phyloP scores from a whole-genome alignment of 2,329 filamentous ascomycete genomes.

The Aspergillaceae sp. region DNA sequence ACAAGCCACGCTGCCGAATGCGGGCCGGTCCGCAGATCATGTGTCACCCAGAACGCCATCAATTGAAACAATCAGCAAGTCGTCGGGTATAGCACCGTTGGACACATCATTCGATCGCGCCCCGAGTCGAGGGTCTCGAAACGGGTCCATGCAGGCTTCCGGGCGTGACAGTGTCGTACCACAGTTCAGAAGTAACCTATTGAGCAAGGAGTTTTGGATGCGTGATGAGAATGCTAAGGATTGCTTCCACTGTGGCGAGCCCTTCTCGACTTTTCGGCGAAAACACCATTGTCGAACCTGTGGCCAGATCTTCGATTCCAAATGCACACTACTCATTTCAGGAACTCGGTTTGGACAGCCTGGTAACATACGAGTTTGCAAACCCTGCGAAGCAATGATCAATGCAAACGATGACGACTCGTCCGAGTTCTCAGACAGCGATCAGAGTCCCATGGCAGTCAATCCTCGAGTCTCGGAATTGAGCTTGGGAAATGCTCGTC shows the following conservation, averaged over 20 bases:
- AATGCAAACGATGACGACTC: conserved; percentile 83
- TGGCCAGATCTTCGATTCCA: conserved; percentile 97
- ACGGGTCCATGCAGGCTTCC: conserved; percentile 5
- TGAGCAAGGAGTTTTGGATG: conserved; percentile 99
- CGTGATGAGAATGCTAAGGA: conserved; percentile 96
- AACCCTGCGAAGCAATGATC: conserved; percentile 84
- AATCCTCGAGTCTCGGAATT: conserved; percentile 55
- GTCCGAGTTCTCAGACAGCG: conserved; percentile 78
- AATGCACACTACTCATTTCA: conserved; percentile 86
- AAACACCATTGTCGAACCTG: conserved; percentile 95
- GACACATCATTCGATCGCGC: conserved; percentile 21
- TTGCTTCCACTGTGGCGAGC: conserved; percentile 83
- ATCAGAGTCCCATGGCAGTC: conserved; percentile 53
- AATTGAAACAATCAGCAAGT: conserved; percentile 36
- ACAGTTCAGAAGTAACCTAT: conserved; percentile 73
- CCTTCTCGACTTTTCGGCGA: conserved; percentile 85
- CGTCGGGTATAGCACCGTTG: conserved; percentile 29
- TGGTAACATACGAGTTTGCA: conserved; percentile 80
- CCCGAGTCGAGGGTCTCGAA: conserved; percentile 2
- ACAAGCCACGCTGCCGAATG: conserved; percentile 33
- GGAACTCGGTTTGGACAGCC: conserved; percentile 81
- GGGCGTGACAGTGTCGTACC: conserved; percentile 32
- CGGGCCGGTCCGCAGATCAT: conserved; percentile 40
- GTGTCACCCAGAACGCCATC: conserved; percentile 34
- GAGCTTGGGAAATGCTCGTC: conserved; percentile 39